These are phyloP conservation scores for Panicum virgatum DNA, from an alignment of 202 grass and related monocot species.

Conservation along the genomic window DNA sequence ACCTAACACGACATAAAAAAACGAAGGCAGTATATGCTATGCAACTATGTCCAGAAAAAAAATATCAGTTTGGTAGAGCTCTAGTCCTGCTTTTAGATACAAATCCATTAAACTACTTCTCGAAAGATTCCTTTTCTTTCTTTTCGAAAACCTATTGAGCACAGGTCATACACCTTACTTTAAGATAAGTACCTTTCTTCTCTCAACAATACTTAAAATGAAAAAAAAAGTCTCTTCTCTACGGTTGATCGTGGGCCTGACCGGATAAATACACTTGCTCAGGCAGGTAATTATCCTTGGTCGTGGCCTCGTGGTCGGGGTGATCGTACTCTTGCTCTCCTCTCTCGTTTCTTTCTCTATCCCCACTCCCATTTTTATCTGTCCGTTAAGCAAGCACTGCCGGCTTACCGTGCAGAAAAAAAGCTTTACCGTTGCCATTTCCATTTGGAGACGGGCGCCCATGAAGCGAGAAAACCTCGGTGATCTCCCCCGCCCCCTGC, in stretches of 20 bases:
- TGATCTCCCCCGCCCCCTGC: neutral
- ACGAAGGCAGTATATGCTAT: too few species aligned
- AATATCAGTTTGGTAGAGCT: too few species aligned
- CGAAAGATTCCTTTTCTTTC: neutral
- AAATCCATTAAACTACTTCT: neutral
- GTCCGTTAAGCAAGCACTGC: neutral
- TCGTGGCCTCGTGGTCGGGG: too few species aligned
- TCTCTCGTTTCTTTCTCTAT: neutral
- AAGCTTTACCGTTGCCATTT: neutral
- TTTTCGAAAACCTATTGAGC: neutral
- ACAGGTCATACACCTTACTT: neutral
- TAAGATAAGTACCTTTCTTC: neutral
- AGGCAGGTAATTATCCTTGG: neutral
- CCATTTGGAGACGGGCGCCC: neutral
- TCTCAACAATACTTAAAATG: neutral
- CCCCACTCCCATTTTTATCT: neutral
- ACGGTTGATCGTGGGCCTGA: neutral
- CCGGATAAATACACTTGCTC: too few species aligned
- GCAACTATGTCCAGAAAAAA: too few species aligned
- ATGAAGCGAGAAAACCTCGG: neutral
- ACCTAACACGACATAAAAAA: too few species aligned
- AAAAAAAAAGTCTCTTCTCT: neutral
- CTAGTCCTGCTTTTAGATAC: neutral
- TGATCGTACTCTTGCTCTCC: neutral
- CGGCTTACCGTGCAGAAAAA: too few species aligned